Base-by-base conservation (phyloP, 106 monocot genomes). In the Dendrobium chrysotoxum region DNA sequence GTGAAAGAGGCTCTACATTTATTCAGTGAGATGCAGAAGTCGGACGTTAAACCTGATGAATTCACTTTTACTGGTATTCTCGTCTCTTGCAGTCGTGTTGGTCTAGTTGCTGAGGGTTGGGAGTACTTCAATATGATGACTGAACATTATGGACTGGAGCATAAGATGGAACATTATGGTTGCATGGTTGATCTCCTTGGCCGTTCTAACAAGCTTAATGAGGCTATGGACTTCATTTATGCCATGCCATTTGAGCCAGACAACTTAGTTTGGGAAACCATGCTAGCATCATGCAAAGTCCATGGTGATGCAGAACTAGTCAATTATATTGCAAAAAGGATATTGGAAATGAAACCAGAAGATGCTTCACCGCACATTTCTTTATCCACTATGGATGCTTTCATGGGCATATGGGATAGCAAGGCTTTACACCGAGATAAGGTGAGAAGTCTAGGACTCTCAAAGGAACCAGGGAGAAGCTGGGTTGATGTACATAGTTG, bases 171-270 rank as follows among this genome's bases (percentile, higher is more conserved):
- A 61, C 93, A 94, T 41, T 91, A 86, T 54, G 86, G 89, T 11
- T 93, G 90, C 66, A 89, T 91, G 86, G 86, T 91, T 53, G 89
- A 93, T 82, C 53, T 93, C 53, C 83, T 89, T 68, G 91, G 87
- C 31, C 93, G 87, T 31, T 82, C 88, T 5, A 86, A 91, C 31
- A 89, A 39, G 78, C 85, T 91, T 42, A 7, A 75, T 20, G 91
- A 94, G 46, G 91, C 91, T 0, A 23, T 91, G 40, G 79, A 86
- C 5, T 88, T 94, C 72, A 89, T 91, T 53, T 55, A 83, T 55
- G 26, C 72, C 44, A 85, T 89, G 83, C 83, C 89, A 7, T 78
- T 72, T 72, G 79, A 82, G 28, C 89, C 89, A 15, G 83, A 85
- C 77, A 73, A 66, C 21, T 72, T 91, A n/a, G 55, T 94, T 11